These are phyloP conservation scores for Pythium rishiriense DNA, from an alignment of 352 stramenopile species.

Conservation along the genomic window DNA sequence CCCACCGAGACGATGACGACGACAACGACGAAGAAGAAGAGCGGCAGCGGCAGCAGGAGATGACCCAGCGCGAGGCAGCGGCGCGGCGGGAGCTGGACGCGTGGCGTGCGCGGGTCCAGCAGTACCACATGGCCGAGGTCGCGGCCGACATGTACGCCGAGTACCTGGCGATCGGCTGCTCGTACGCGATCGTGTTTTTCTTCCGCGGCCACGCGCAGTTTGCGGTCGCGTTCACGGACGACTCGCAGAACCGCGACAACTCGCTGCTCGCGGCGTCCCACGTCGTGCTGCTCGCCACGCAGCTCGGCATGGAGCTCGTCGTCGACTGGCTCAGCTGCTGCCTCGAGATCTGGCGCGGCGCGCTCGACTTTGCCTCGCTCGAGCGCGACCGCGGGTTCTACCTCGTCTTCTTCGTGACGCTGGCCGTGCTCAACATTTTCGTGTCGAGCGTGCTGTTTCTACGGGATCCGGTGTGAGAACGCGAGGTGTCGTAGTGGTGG, in stretches of 20 bases:
- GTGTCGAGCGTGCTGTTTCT: not conserved
- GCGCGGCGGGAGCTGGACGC: no score
- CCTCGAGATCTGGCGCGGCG: not conserved
- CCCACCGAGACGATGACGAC: no score
- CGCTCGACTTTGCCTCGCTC: not conserved
- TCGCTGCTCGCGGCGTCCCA: not conserved
- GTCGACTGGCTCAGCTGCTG: not conserved
- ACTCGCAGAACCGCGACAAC: not conserved
- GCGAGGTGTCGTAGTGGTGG: no score
- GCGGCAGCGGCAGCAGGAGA: no score
- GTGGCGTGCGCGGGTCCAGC: not conserved
- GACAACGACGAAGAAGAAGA: no score
- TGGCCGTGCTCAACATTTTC: not conserved
- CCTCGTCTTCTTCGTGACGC: conserved; percentile 4
- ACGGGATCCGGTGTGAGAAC: not conserved
- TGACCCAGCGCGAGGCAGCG: no score
- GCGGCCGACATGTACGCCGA: not conserved
- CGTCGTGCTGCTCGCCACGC: no score
- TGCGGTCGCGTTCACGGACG: not conserved
- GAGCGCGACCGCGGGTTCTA: not conserved
- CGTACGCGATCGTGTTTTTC: not conserved
- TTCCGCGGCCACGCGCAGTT: not conserved
- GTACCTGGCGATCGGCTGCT: not conserved
- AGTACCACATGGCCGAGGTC: not conserved
- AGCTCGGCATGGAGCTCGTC: not conserved